Evolutionary conservation across 163 green algal genomes (phyloP), one percentile per base, ranked within the genome.

Genomic region (Dunaliella salina): DNA sequence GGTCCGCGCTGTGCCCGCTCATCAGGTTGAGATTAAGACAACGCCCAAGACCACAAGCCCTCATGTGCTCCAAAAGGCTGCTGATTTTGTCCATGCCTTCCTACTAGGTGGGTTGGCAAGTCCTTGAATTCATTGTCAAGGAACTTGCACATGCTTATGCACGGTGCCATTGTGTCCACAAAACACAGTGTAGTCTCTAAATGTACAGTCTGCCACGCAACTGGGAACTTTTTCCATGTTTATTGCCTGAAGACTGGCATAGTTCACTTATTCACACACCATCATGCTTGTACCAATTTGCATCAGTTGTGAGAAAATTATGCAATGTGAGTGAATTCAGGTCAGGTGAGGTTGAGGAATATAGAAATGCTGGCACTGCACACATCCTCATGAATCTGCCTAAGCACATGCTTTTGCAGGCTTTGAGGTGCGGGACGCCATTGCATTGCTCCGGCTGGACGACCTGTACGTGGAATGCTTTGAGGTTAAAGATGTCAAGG

Each of bases 401-500:
- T 50, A 45, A n/a, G n/a, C n/a, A n/a, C n/a, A n/a, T n/a, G n/a
- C n/a, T n/a, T 33, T 71, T 88, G 85, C 89, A 95, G 95, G 95
- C 0, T 98, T 98, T 89, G 95, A 98, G 82, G 88, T 98, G 18
- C 89, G 93, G 25, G 97, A 99, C 88, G 97, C 97, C 17, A 95
- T 99, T 33, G 97, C 97, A 25, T 92, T 99, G 87, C 93, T 99
- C 82, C 93, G 97, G 13, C 89, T 99, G 82, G 97, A 99, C 85
- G 97, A 99, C 87, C 88, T 99, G 72, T 99, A 99, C 87, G 90
- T 99, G 1, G 97, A 99, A 91, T 96, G 92, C 59, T 99, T 99
- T 86, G 97, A 99, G 90, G 91, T 99, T 83, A 99, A 98, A 88
- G 96, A 99, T 88, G 95, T 98, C 33, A 98, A 98, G 91, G 93